Evolutionary conservation across 148 eudicot genomes (phyloP), one percentile per base, ranked within the genome.

Genomic region (Fagopyrum esculentum): DNA sequence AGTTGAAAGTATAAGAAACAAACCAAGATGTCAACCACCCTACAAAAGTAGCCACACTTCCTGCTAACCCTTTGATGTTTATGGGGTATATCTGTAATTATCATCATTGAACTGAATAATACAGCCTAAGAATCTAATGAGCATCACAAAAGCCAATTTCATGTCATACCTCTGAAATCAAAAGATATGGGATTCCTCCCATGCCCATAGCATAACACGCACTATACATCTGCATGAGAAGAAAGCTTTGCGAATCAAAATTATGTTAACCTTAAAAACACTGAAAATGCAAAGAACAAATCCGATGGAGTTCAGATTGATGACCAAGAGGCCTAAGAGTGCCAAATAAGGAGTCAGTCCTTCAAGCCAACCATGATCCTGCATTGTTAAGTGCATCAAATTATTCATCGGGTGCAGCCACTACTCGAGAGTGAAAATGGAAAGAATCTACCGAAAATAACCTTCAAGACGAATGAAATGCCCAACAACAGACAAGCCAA

Each of bases 261-360:
- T 2, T 2, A 35, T 1, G 40, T 35, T 35, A 35, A 35, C 40
- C 40, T 35, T 35, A 35, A 35, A 35, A 35, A 35, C 40, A 35
- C 40, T 35, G 40, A 35, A 35, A 35, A 10, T 8, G 60, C 49
- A 68, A 66, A 2, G 49, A 68, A 44, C 17, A 40, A 15, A 66
- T 59, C 6, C 6, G 12, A 15, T 19, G 45, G 16, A 61, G 50
- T 17, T 63, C 0, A 51, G 50, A 69, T 1, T 19, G 29, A 11
- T 79, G 75, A 84, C 87, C 84, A 84, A 30, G 75, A 84, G 45
- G 71, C 87, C 87, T 19, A 69, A 73, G 22, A 84, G 80, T 26
- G 78, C 75, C 63, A 84, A 6, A 73, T 66, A 79, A 59, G 87
- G 81, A 69, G 79, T 81, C 57, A 77, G 35, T 8, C 71, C 79